Conservation (phyloP, 257 asterid species). For the Mitragyna speciosa region DNA sequence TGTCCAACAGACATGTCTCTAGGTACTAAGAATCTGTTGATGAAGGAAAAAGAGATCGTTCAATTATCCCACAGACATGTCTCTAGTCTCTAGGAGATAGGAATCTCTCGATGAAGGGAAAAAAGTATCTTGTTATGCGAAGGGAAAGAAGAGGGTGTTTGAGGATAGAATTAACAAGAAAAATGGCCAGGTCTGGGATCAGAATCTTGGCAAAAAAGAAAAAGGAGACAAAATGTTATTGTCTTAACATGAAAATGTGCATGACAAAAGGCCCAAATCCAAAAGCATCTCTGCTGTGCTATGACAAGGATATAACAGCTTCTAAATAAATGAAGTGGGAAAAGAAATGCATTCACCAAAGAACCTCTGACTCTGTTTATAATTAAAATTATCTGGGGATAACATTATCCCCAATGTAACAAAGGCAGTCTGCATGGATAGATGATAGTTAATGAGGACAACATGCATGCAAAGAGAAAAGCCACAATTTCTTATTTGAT, state of each 20-base stretch:
- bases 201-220: not conserved
- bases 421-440: not conserved
- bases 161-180: not conserved
- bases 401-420: not conserved
- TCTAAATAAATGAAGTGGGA: not conserved
- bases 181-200: not conserved
- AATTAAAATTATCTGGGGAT: not conserved
- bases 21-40: slow-evolving; percentile 80
- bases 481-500: not conserved
- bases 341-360: not conserved
- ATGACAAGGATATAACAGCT: not conserved
- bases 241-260: not conserved
- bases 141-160: not conserved
- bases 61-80: not conserved
- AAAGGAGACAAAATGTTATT: no score
- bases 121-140: not conserved
- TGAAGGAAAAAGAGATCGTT: not conserved
- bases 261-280: not conserved
- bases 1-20: slow-evolving; percentile 97
- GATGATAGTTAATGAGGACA: not conserved
- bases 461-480: not conserved
- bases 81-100: not conserved
- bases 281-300: not conserved
- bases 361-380: not conserved
- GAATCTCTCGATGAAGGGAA: not conserved